Evolutionary conservation across 306 rosid genomes (phyloP), one percentile per base, ranked within the genome.

Genomic region (Psophocarpus tetragonolobus): DNA sequence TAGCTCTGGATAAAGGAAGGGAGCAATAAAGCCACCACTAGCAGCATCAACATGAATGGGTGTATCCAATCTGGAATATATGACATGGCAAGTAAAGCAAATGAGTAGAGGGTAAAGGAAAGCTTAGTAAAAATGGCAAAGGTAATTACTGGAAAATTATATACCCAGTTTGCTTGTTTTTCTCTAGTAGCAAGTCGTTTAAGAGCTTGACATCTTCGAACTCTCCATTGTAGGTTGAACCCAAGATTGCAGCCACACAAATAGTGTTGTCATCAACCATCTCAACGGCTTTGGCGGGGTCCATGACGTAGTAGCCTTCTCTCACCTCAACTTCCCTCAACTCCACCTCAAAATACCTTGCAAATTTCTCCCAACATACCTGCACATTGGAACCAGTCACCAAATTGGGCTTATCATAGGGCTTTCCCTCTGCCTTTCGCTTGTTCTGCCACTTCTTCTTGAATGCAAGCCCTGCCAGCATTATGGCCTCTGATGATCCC

Each of bases 31-130:
- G 1, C 97, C 97, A 39, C 97, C 96, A 74, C 94, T 92, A 0
- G 97, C 97, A 0, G 96, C 97, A 33, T 92, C 97, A 0, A 92
- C 97, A 23, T 92, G 97, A 80, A 92, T 92, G 1, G 93, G 88
- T 0, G 93, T 88, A 21, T 92, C 92, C 97, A 93, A 90, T 56
- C 97, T 90, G n/a, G n/a, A n/a, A 35, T 21, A 33, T 15, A 33
- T 15, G 57, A 50, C 33, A 18, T 65, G 29, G 29, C 44, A 80
- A 64, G 18, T 24, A 3, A 53, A 53, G 1, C 24, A 65, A 71
- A 51, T 71, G 14, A 63, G 39, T 50, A 62, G 0, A 53, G 1
- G 21, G 17, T 6, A 58, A 70, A 47, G 62, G 2, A 38, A 66
- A 24, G 32, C 45, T 6, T 36, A 3, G 32, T 7, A 5, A 2